Evolutionary conservation across 441 rosid species (phyloP).

Genomic region (Manihot esculenta): DNA sequence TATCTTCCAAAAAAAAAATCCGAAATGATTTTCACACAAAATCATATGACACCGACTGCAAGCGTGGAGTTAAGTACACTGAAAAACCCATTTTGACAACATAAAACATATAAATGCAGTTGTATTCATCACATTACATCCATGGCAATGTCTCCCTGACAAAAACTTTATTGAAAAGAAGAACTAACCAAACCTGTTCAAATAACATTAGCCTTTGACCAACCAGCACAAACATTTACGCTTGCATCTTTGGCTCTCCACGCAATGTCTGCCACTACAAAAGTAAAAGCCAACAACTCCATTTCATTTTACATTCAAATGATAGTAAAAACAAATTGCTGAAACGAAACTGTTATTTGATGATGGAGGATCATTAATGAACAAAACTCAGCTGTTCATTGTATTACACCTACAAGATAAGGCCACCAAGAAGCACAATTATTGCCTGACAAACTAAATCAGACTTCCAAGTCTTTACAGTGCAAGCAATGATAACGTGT

Average conservation of each 20-base stretch:
- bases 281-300: not conserved
- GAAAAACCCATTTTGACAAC: constrained; percentile 15
- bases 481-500: not conserved
- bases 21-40: too few relatives aligned
- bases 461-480: not conserved
- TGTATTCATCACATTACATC: constrained; percentile 4
- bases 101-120: constrained; percentile 2
- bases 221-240: constrained; percentile 12
- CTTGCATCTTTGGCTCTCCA: constrained; percentile 1
- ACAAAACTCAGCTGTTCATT: not conserved
- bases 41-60: too few relatives aligned
- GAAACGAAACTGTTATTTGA: not conserved
- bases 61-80: not conserved
- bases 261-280: constrained; percentile 20
- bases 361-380: not conserved
- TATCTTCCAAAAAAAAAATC: too few relatives aligned
- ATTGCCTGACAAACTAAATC: not conserved
- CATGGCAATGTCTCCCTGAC: constrained; percentile 18
- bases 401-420: not conserved
- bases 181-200: constrained; percentile 9
- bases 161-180: constrained; percentile 27
- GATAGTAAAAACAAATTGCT: not conserved
- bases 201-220: not conserved
- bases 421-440: not conserved
- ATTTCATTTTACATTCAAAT: not conserved